Base-by-base conservation (phyloP, 2,329 filamentous ascomycete genomes). In the Cadophora malorum region DNA sequence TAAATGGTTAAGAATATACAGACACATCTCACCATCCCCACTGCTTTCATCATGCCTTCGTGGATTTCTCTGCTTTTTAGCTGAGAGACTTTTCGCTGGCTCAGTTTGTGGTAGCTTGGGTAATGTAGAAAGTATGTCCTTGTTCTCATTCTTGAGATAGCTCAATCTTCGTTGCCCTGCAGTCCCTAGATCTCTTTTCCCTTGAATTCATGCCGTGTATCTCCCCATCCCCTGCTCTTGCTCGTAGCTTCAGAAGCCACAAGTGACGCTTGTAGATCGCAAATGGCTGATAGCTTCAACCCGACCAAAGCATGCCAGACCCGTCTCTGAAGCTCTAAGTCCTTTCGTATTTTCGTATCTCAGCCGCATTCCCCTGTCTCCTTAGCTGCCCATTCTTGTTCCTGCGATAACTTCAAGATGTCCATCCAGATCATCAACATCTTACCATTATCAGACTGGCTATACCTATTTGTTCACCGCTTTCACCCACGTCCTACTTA, bases 1-100 rank as follows among this genome's bases (percentile, higher is more conserved):
- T 52, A 50, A 49, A 50, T 33, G 41, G 10, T 47, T 47, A 35
- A 25, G 28, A 38, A 65, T 21, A 50, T 23, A 50, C 56, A 33
- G 52, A 56, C 31, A 55, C 23, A 59, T 49, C 33, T 38, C 35
- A 59, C 5, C 12, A 59, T n/a, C 9, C 12, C 33, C 38, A 9
- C 7, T 23, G 8, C 55, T 8, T 23, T 19, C 12, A 9, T 38
- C 14, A 45, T 16, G 16, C 12, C 41, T 45, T 45, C 4, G 4
- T 19, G 12, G 41, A 5, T 16, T 12, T 53, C 50, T 14, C 23
- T 38, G 35, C 35, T 38, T 53, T 16, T 4, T 9, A 53, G 10
- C 4, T 16, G 41, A 19, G 4, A 3, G 4, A 1, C 41, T 19
- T 12, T 5, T 45, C 41, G 41, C 41, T 45, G 41, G 41, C 14